Percentiles rank a stretch among this genome's conserved stretches.
Evolutionary conservation across 2,329 filamentous ascomycete species (phyloP).

Genomic region (Leptosphaerulina australis): DNA sequence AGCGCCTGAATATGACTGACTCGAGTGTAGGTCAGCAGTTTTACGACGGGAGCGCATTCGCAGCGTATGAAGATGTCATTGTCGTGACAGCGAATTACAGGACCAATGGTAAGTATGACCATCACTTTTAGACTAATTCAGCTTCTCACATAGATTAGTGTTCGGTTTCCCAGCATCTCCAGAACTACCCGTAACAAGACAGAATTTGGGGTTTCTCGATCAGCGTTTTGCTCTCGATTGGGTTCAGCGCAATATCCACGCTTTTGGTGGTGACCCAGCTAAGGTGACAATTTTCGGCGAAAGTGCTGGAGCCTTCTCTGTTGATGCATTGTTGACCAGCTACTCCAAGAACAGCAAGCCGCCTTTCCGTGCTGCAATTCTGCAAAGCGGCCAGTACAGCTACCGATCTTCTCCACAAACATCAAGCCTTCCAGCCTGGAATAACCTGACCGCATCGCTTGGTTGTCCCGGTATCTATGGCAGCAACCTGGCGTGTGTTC

Average conservation of each 20-base stretch:
- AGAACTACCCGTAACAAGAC: slow-evolving; percentile 25
- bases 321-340: slow-evolving; percentile 39
- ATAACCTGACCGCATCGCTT: slow-evolving; percentile 27
- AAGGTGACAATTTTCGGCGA: slow-evolving; percentile 57
- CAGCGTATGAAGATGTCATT: slow-evolving; percentile 39
- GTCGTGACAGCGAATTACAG: slow-evolving; percentile 39
- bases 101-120: slow-evolving; percentile 31
- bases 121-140: rapidly evolving
- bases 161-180: slow-evolving; percentile 39
- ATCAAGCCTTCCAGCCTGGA: slow-evolving; percentile 26
- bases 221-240: slow-evolving; percentile 62
- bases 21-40: slow-evolving; percentile 6
- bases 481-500: slow-evolving; percentile 33
- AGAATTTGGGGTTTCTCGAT: slow-evolving; percentile 62
- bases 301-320: slow-evolving; percentile 34
- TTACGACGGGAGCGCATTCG: slow-evolving; percentile 39
- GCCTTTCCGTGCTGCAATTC: slow-evolving; percentile 39
- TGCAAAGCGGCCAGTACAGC: slow-evolving; percentile 36
- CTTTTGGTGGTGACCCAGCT: slow-evolving; percentile 56
- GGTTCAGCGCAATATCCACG: slow-evolving; percentile 57
- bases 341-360: slow-evolving; percentile 26
- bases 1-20: not conserved
- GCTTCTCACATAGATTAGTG: slow-evolving; percentile 21
- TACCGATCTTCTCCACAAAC: slow-evolving; percentile 23
- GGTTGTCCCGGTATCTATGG: slow-evolving; percentile 28